Percentiles rank a stretch among this genome's conserved stretches.
phyloP scores from a whole-genome alignment of 345 rosid species.

The Toxicodendron radicans region DNA sequence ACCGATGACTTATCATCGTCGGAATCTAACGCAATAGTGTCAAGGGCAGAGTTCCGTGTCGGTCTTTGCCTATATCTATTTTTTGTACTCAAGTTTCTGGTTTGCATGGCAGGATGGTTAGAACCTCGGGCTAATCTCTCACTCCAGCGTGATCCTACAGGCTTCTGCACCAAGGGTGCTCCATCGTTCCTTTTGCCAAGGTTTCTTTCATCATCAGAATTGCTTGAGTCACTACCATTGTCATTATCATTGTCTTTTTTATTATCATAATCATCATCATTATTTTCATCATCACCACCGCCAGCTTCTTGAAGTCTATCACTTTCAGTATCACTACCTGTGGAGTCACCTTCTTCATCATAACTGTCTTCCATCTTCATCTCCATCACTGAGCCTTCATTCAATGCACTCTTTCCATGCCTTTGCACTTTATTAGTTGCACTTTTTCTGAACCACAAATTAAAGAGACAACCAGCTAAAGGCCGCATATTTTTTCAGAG shows the following conservation, averaged over 20 bases:
- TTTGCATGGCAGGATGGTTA: conserved; percentile 28
- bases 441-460: conserved; percentile 40
- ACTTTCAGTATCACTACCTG: conserved; percentile 29
- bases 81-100: conserved; percentile 36
- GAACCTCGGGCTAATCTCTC: conserved; percentile 35
- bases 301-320: conserved; percentile 28
- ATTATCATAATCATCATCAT: too few relatives aligned
- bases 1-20: conserved; percentile 33
- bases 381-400: conserved; percentile 20
- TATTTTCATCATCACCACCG: too few relatives aligned
- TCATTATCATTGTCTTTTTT: too few relatives aligned
- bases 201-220: too few relatives aligned
- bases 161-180: conserved; percentile 17
- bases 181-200: too few relatives aligned
- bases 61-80: conserved; percentile 60
- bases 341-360: conserved; percentile 14
- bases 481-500: conserved; percentile 1
- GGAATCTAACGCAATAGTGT: conserved; percentile 34
- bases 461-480: conserved; percentile 12
- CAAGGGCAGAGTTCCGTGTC: conserved; percentile 51
- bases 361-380: conserved; percentile 24
- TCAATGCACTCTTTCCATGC: conserved; percentile 16
- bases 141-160: conserved; percentile 29
- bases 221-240: too few relatives aligned
- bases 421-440: conserved; percentile 29